Conservation (phyloP, 2,329 filamentous ascomycete genomes). For the Blastomyces emzantsi region DNA sequence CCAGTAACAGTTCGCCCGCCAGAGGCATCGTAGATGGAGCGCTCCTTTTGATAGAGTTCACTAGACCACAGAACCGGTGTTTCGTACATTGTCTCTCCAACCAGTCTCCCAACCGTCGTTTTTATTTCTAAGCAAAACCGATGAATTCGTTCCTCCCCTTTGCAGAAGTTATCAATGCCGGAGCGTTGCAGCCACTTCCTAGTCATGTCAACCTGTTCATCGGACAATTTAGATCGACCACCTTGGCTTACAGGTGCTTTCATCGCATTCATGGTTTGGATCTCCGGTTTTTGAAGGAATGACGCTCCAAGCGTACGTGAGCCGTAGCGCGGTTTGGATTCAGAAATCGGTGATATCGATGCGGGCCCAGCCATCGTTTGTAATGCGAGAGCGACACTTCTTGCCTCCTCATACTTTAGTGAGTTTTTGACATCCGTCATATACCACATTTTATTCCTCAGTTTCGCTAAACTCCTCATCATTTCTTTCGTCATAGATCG, state of each 20-base stretch:
- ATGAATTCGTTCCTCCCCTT: slow-evolving; percentile 89
- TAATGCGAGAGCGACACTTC: slow-evolving; percentile 74
- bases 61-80: slow-evolving; percentile 89
- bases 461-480: slow-evolving; percentile 61
- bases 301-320: slow-evolving; percentile 43
- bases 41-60: slow-evolving; percentile 71
- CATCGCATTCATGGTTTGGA: slow-evolving; percentile 77
- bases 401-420: slow-evolving; percentile 74
- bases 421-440: slow-evolving; percentile 89
- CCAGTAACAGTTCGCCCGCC: slow-evolving; percentile 29
- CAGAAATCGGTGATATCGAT: slow-evolving; percentile 22
- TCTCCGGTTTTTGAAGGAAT: slow-evolving; percentile 70
- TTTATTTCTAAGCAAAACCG: slow-evolving; percentile 87
- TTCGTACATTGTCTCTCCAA: slow-evolving; percentile 74
- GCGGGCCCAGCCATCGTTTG: slow-evolving; percentile 71
- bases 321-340: slow-evolving; percentile 32
- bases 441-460: slow-evolving; percentile 98
- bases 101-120: slow-evolving; percentile 72
- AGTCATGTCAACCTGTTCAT: slow-evolving; percentile 84
- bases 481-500: slow-evolving; percentile 65
- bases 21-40: slow-evolving; percentile 35
- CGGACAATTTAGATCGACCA: slow-evolving; percentile 89
- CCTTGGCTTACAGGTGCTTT: slow-evolving; percentile 75
- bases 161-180: slow-evolving; percentile 85
- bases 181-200: slow-evolving; percentile 71